Conservation (phyloP, 1,284 basidiomycete genomes). For the Malassezia arunalokei region DNA sequence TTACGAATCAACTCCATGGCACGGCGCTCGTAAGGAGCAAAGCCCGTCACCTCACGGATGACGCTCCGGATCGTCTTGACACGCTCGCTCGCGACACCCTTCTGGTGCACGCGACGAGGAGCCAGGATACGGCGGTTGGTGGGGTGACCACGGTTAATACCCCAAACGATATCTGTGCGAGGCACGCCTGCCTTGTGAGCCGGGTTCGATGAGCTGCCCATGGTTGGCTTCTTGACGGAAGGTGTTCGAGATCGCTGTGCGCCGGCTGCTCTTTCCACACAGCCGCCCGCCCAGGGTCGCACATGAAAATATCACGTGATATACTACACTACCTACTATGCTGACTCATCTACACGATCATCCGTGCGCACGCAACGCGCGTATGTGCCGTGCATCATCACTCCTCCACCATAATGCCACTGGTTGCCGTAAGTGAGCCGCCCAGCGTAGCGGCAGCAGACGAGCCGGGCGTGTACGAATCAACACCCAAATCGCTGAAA, state of each 20-base stretch:
- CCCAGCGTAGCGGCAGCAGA: conserved; percentile 16
- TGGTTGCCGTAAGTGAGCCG: conserved; percentile 15
- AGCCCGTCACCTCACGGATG: conserved; percentile 58
- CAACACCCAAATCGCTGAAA: conserved; percentile 24
- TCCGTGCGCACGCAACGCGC: conserved; percentile 1
- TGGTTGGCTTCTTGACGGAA: conserved; percentile 22
- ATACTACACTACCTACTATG: background rate
- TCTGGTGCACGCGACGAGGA: conserved; percentile 75
- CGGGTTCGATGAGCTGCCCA: conserved; percentile 43
- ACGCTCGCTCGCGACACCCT: conserved; percentile 65
- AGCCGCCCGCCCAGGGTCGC: background rate
- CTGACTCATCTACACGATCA: conserved; percentile 3
- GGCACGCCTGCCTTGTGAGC: conserved; percentile 43
- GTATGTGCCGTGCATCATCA: background rate
- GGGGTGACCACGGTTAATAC: conserved; percentile 82
- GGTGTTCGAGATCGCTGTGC: conserved; percentile 12
- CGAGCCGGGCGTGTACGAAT: conserved; percentile 7
- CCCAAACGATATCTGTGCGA: conserved; percentile 68
- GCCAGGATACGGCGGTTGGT: conserved; percentile 73
- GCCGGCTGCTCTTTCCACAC: background rate
- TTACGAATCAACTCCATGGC: conserved; percentile 98
- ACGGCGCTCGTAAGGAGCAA: conserved; percentile 94
- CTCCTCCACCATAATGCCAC: background rate
- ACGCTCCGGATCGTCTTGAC: conserved; percentile 35
- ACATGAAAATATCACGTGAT: conserved; percentile 14